These are phyloP conservation scores for Fraxinus quadrangulata DNA, from an alignment of 257 asterid species.

Conservation along the genomic window DNA sequence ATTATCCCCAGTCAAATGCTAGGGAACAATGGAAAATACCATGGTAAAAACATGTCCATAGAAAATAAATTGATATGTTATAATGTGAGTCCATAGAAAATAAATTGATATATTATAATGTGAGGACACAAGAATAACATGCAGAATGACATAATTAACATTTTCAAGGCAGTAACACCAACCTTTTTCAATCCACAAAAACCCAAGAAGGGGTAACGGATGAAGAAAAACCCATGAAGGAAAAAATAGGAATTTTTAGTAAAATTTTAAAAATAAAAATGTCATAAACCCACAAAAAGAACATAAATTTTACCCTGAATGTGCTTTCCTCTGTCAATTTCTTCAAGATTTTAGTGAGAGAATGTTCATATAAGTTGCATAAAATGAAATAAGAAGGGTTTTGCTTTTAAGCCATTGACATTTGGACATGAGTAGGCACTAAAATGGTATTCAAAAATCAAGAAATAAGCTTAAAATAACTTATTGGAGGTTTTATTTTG, in stretches of 20 bases:
- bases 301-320: slow-evolving; percentile 10
- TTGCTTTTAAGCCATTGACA: slow-evolving; percentile 33
- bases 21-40: neutral
- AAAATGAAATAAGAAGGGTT: slow-evolving; percentile 23
- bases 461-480: too few species aligned
- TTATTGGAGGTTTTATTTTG: too few species aligned
- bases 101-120: neutral
- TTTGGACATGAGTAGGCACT: slow-evolving; percentile 46
- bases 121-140: neutral
- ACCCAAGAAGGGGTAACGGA: too few species aligned
- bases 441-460: slow-evolving; percentile 23
- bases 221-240: too few species aligned
- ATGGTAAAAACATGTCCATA: neutral
- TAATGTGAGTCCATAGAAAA: neutral
- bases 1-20: neutral
- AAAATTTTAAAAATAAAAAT: too few species aligned
- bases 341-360: neutral
- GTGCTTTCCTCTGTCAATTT: neutral
- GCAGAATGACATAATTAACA: neutral
- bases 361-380: slow-evolving; percentile 32
- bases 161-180: slow-evolving; percentile 2
- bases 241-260: too few species aligned
- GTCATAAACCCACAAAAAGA: neutral
- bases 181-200: slow-evolving; percentile 52
- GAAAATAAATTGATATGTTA: neutral